Percentiles rank a stretch among this genome's conserved stretches.
These are phyloP conservation scores for Pichia phayaonensis DNA, from an alignment of 805 yeast genomes.

Conservation along the genomic window DNA sequence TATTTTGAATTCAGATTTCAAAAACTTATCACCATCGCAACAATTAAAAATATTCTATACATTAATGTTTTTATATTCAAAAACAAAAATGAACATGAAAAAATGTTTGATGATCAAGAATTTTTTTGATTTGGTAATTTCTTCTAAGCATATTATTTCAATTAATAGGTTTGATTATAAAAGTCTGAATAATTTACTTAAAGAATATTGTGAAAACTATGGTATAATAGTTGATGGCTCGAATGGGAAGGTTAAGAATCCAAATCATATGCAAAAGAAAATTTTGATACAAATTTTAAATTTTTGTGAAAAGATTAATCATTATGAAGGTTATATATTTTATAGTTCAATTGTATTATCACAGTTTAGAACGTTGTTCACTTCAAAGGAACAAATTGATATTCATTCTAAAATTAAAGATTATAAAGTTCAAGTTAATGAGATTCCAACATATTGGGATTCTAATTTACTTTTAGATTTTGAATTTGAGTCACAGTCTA, in stretches of 20 bases:
- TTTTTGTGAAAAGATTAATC: slow-evolving; percentile 46
- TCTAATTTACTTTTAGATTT: slow-evolving; percentile 37
- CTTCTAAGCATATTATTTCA: slow-evolving; percentile 8
- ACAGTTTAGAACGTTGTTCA: slow-evolving; percentile 46
- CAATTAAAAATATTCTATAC: slow-evolving; percentile 60
- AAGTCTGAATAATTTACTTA: slow-evolving; percentile 28
- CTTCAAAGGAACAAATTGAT: slow-evolving; percentile 49
- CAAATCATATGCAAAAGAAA: slow-evolving; percentile 31
- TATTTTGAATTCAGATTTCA: slow-evolving; percentile 37
- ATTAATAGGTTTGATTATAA: slow-evolving; percentile 8
- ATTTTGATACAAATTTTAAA: slow-evolving; percentile 37
- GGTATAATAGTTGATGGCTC: slow-evolving; percentile 31
- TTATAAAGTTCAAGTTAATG: slow-evolving; percentile 9
- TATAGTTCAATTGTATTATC: slow-evolving; percentile 50
- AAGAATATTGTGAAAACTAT: slow-evolving; percentile 43
- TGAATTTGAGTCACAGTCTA: slow-evolving; percentile 13
- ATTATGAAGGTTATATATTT: slow-evolving; percentile 35
- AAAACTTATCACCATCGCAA: slow-evolving; percentile 38
- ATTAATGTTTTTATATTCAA: slow-evolving; percentile 56
- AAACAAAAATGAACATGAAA: slow-evolving; percentile 57
- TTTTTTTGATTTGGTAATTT: slow-evolving; percentile 42
- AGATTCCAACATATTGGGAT: slow-evolving; percentile 60
- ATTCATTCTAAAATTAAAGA: slow-evolving; percentile 30
- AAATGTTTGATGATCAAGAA: slow-evolving; percentile 61
- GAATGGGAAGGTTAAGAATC: not conserved